phyloP scores from a whole-genome alignment of 495 filamentous ascomycete species.

The Hypoxylon subgilvum region DNA sequence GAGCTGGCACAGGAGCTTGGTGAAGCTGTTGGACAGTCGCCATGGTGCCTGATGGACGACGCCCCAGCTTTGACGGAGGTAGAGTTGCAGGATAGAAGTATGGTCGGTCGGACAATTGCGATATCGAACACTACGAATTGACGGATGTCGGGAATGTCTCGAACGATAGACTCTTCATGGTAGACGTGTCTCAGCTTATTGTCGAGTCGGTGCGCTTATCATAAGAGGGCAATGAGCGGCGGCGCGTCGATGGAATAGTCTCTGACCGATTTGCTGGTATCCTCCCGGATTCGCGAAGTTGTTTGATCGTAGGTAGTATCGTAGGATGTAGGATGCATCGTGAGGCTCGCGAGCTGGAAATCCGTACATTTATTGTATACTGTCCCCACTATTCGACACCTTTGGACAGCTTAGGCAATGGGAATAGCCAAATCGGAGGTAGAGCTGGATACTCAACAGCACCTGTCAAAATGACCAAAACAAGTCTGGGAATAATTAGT shows the following conservation, averaged over 20 bases:
- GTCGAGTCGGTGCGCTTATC: constrained; percentile 17
- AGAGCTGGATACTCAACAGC: constrained; percentile 12
- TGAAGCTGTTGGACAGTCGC: constrained; percentile 48
- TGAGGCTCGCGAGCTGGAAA: constrained; percentile 16
- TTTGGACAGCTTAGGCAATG: not conserved
- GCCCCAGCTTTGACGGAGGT: constrained; percentile 5
- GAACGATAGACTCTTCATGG: constrained; percentile 26
- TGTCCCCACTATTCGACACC: constrained; percentile 4
- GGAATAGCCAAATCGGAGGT: constrained; percentile 5
- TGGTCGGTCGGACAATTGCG: not conserved
- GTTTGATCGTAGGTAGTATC: constrained; percentile 7
- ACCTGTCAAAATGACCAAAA: constrained; percentile 3
- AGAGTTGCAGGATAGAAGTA: not conserved
- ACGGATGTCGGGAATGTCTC: constrained; percentile 15
- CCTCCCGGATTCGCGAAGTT: constrained; percentile 4
- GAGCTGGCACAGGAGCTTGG: constrained; percentile 42
- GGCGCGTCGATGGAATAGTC: constrained; percentile 11
- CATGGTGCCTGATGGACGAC: constrained; percentile 35
- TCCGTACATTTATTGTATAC: constrained; percentile 18
- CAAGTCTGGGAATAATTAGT: constrained; percentile 30
- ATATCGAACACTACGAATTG: constrained; percentile 11
- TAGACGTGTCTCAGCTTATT: constrained; percentile 15
- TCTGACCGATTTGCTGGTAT: not conserved
- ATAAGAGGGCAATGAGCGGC: constrained; percentile 2
- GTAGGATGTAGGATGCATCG: constrained; percentile 17